phyloP scores from a whole-genome alignment of 257 asterid genomes.

The Datura wrightii region DNA sequence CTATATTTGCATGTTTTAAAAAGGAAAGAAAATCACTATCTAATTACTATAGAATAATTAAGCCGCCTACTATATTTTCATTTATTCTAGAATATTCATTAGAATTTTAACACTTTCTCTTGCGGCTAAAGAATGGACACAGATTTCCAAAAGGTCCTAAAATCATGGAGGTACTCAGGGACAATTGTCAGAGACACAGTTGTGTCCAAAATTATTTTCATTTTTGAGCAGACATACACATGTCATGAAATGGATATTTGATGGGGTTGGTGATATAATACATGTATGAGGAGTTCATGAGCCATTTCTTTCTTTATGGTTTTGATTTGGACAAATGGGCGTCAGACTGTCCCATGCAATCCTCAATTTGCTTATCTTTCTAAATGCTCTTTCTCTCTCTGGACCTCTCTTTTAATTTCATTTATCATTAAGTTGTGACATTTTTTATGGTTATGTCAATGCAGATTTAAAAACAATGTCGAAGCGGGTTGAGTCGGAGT shows the following conservation, averaged over 20 bases:
- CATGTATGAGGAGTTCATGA: neutral
- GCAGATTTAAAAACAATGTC: conserved; percentile 93
- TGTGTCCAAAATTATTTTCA: neutral
- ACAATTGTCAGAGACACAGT: neutral
- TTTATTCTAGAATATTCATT: neutral
- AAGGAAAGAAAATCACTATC: neutral
- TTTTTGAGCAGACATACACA: neutral
- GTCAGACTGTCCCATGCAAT: neutral
- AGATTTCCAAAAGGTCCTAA: neutral
- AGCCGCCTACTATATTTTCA: neutral
- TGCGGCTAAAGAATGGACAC: conserved; percentile 17
- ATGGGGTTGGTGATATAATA: neutral
- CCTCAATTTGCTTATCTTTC: neutral
- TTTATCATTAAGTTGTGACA: conserved; percentile 1
- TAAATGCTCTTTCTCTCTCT: neutral
- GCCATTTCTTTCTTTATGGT: neutral
- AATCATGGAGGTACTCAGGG: neutral
- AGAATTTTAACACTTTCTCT: neutral
- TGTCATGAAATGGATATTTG: conserved; percentile 1
- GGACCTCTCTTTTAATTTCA: neutral
- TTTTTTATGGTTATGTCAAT: conserved; percentile 4
- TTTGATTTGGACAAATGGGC: neutral
- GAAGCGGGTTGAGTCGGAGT: conserved; percentile 92
- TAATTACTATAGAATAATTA: neutral
- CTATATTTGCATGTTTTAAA: neutral